Percentiles rank a stretch among this genome's conserved stretches.
phyloP scores from a whole-genome alignment of 2,329 filamentous ascomycete genomes.

The Alternaria postmessia region DNA sequence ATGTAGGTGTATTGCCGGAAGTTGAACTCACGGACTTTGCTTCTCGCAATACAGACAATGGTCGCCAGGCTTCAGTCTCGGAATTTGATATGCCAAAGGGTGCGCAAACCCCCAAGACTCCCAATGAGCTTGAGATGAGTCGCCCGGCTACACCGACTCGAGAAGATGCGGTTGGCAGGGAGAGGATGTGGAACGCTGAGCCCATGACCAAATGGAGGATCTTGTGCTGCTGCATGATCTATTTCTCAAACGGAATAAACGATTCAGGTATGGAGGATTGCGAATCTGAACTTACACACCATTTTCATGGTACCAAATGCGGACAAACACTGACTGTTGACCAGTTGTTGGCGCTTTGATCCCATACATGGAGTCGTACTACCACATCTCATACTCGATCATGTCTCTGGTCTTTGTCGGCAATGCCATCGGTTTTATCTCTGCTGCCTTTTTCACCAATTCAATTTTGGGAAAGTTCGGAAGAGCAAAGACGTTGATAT shows the following conservation, averaged over 20 bases:
- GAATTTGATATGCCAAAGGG: slow-evolving; percentile 19
- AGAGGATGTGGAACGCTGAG: slow-evolving; percentile 66
- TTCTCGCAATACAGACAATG: slow-evolving; percentile 33
- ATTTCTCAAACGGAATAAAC: slow-evolving; percentile 74
- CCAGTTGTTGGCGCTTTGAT: slow-evolving; percentile 75
- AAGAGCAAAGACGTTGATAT: slow-evolving; percentile 68
- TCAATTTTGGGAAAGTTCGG: slow-evolving; percentile 69
- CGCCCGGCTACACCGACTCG: slow-evolving; percentile 58
- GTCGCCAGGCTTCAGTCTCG: slow-evolving; percentile 26
- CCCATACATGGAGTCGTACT: slow-evolving; percentile 80
- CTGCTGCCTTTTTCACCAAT: slow-evolving; percentile 75
- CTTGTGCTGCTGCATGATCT: slow-evolving; percentile 69
- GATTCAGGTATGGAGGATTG: slow-evolving; percentile 63
- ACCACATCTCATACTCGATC: slow-evolving; percentile 77
- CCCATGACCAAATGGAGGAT: slow-evolving; percentile 76
- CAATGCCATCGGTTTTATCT: slow-evolving; percentile 78
- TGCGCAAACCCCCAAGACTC: slow-evolving; percentile 41
- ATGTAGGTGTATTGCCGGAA: slow-evolving; percentile 33
- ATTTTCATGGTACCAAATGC: background rate
- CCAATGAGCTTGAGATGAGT: slow-evolving; percentile 63
- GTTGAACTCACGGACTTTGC: slow-evolving; percentile 48
- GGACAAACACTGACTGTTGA: slow-evolving; percentile 14
- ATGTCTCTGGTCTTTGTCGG: slow-evolving; percentile 85
- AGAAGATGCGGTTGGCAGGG: slow-evolving; percentile 54
- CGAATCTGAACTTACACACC: background rate